Evolutionary conservation across 305 asterid genomes (phyloP).

Genomic region (Fraxinus baroniana): DNA sequence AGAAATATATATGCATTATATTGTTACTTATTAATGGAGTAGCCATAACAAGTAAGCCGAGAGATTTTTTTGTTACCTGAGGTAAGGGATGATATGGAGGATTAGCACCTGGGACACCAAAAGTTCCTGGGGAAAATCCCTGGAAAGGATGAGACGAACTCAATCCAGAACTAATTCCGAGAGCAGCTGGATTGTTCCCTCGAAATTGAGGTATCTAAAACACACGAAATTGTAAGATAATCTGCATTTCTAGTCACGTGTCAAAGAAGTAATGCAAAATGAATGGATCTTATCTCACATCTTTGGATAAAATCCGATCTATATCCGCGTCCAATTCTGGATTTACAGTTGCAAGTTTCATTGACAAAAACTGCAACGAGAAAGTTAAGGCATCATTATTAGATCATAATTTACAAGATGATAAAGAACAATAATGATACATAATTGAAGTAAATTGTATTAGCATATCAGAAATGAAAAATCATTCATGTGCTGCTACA

Average conservation of each 20-base stretch:
- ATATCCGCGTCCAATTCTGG: constrained; percentile 72
- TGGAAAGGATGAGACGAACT: constrained; percentile 53
- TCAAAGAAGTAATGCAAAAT: not conserved
- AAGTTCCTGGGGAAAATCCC: constrained; percentile 52
- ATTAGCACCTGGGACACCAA: constrained; percentile 37
- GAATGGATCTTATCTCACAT: constrained; percentile 43
- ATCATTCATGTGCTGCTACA: not conserved
- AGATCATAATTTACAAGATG: not conserved
- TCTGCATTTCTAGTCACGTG: not conserved
- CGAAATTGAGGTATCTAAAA: constrained; percentile 59
- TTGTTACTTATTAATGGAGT: not conserved
- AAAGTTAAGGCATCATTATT: constrained; percentile 11
- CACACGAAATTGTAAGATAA: not conserved
- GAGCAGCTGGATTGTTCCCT: constrained; percentile 40
- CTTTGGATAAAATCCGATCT: constrained; percentile 69
- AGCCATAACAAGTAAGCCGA: not conserved
- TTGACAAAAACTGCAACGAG: constrained; percentile 71
- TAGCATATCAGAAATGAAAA: not conserved
- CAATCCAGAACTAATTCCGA: constrained; percentile 49
- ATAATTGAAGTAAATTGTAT: not conserved
- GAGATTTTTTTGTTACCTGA: constrained; percentile 47
- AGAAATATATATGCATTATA: not conserved
- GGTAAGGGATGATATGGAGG: constrained; percentile 54
- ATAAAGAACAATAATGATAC: not conserved
- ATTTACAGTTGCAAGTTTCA: constrained; percentile 92